Evolutionary conservation across 352 stramenopile species (phyloP).

Genomic region (Pythium utonaiense): DNA sequence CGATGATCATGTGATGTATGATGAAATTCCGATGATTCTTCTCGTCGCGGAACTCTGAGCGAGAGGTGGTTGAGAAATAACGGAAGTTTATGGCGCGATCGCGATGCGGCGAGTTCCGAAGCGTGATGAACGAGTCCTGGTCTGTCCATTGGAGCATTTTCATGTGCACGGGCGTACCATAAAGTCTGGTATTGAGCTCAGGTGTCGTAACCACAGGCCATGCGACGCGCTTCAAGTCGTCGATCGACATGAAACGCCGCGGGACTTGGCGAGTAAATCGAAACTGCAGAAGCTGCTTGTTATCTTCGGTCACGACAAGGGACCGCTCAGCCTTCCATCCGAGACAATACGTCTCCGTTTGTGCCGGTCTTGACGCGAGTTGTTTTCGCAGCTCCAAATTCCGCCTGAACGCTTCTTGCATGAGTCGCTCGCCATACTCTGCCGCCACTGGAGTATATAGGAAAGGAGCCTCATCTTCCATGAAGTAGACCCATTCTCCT

Average conservation of each 20-base stretch:
- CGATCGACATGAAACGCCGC: slow-evolving; percentile 15
- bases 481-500: slow-evolving; percentile 20
- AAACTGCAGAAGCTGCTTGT: slow-evolving; percentile 19
- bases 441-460: slow-evolving; percentile 5
- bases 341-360: slow-evolving; percentile 24
- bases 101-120: slow-evolving; percentile 20
- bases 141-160: slow-evolving; percentile 21
- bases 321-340: slow-evolving; percentile 22
- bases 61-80: slow-evolving; percentile 21
- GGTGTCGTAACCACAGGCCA: slow-evolving; percentile 18
- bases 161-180: slow-evolving; percentile 17
- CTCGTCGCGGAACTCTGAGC: slow-evolving; percentile 16
- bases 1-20: slow-evolving; percentile 16
- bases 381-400: background rate
- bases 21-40: slow-evolving; percentile 13
- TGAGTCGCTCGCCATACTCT: background rate
- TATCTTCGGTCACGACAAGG: background rate
- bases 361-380: background rate
- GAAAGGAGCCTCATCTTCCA: slow-evolving; percentile 18
- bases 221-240: slow-evolving; percentile 7
- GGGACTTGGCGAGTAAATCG: slow-evolving; percentile 22
- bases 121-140: slow-evolving; percentile 19
- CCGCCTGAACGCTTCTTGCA: slow-evolving; percentile 2
- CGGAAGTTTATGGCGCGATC: slow-evolving; percentile 12
- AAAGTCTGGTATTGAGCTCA: slow-evolving; percentile 19